Base-by-base conservation (phyloP, 345 rosid genomes). In the Lenwebbia sp. region DNA sequence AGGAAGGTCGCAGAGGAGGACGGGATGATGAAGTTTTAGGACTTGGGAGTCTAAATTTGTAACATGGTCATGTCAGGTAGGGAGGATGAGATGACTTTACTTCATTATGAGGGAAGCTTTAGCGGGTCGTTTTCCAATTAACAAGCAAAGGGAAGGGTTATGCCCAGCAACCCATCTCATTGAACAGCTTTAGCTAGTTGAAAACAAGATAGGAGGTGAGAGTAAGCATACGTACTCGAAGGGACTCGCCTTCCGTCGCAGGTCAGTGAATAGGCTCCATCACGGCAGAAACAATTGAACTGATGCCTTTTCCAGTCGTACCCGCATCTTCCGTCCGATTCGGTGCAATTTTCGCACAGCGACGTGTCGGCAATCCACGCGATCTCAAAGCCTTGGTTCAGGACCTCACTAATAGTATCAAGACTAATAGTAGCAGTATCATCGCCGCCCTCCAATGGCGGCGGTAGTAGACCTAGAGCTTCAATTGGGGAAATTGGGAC, bases 381-480 rank as follows among this genome's bases (percentile, higher is more conserved):
- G 51, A 76, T 40, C 58, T 83, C 84, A 52, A 83, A 83, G 37
- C 57, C 5, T 47, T 82, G 10, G 7, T n/a, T 47, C 40, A 82
- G 33, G 28, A 51, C 11, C 28, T 28, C 57, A 15, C 22, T 50
- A 25, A 47, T 82, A 1, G 23, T n/a, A 13, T 44, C 47, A 44
- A 6, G 7, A 44, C 5, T 6, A 40, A 40, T 40, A 40, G 40
- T 40, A 40, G 5, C 0, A 6, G 0, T 12, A 0, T 13, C 2
- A 5, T 26, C 6, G 21, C 6, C 3, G 2, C 14, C 74, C 5
- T 2, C 70, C 2, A 2, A 0, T 0, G 5, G 28, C 2, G 41
- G 41, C 3, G 22, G 41, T 5, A 11, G 75, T 13, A n/a, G 15
- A 28, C 0, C 10, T 14, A 0, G 2, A 14, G 0, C 2, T 41